These are phyloP conservation scores for Parachlorella kessleri DNA, from an alignment of 139 green algal species.

Conservation along the genomic window DNA sequence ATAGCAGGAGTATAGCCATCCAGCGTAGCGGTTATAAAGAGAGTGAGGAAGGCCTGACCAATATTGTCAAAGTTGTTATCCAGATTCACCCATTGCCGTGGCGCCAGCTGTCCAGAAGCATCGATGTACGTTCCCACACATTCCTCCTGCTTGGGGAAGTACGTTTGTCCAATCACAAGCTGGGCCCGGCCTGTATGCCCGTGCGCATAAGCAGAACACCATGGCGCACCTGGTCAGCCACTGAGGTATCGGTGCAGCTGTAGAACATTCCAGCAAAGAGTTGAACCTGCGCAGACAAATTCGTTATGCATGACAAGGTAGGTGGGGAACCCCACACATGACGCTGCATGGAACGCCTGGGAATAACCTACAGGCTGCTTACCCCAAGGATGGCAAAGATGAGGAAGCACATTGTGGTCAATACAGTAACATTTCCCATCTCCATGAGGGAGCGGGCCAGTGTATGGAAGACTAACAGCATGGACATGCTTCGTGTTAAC, in stretches of 20 bases:
- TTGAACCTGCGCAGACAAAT: constrained; percentile 61
- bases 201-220: too few species aligned
- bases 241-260: constrained; percentile 74
- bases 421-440: constrained; percentile 78
- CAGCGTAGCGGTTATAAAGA: constrained; percentile 75
- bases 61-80: constrained; percentile 86
- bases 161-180: too few species aligned
- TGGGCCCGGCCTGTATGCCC: too few species aligned
- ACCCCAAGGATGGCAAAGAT: constrained; percentile 87
- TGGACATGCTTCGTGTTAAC: constrained; percentile 17
- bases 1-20: constrained; percentile 70
- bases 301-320: too few species aligned
- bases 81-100: constrained; percentile 56
- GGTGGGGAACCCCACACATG: too few species aligned
- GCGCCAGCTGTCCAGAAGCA: background rate
- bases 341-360: too few species aligned
- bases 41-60: constrained; percentile 59
- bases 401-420: constrained; percentile 77
- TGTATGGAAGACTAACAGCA: constrained; percentile 75
- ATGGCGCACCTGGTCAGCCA: constrained; percentile 45
- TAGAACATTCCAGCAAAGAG: constrained; percentile 68
- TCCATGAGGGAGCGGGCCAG: constrained; percentile 64
- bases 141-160: constrained; percentile 18
- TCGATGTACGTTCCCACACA: constrained; percentile 63
- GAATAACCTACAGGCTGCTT: too few species aligned